Evolutionary conservation across 78 protist species (phyloP), one percentile per base, ranked within the genome.

Genomic region (Cavenderia fasciculata): DNA sequence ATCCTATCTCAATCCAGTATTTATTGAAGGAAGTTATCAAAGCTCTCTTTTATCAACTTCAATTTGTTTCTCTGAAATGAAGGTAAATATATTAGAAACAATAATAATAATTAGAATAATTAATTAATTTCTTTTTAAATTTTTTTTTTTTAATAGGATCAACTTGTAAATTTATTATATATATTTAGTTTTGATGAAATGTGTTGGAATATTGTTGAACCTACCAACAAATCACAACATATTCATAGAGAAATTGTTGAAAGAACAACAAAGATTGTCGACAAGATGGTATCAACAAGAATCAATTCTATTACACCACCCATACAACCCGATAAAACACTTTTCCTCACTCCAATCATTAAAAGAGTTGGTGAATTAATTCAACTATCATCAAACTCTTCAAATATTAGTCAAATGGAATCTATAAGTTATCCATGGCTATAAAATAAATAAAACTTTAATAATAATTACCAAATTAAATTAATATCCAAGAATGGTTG

Each of bases 241-340:
- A 29, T 82, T 0, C 78, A 82, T 40, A 49, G 68, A 36, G 90
- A 82, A 56, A 66, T 82, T 43, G 23, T 82, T 7, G 90, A 82
- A 25, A 49, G 43, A 43, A 82, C 90, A 0, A 33, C 61, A 4
- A 59, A 41, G 1, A 56, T 61, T 7, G 59, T 82, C 1, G 46
- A 68, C 29, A 76, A 82, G 57, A 82, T 82, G 90, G 10, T 82
- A 4, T 36, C 36, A 12, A 38, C 47, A 11, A 82, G 90, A 68
- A 68, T 82, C 31, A 72, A 82, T 43, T 0, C 25, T 4, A 38
- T 82, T 18, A 82, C 90, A n/a, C 71, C 90, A 5, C 36, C 68
- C 2, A 6, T 59, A 40, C 90, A 82, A 68, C 90, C 90, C 11
- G 90, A 82, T 44, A 82, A 82, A 57, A 82, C 90, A 23, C 12